A percentile compares a stretch with the other conserved stretches of the same genome.
Conservation (phyloP, 129 eudicot genomes). For the Erigeron canadensis region DNA sequence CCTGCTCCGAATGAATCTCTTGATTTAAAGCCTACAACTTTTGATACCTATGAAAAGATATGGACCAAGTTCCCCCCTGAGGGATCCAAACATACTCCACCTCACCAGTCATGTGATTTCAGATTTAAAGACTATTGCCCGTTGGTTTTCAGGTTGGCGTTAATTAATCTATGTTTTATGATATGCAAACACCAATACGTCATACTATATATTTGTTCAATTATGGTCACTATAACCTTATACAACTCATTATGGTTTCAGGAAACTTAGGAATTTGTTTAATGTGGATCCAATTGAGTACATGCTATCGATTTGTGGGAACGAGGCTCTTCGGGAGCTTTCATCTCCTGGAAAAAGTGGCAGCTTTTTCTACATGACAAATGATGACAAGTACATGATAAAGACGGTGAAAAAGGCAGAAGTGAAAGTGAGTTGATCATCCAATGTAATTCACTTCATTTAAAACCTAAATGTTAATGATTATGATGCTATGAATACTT, state of each 20-base stretch:
- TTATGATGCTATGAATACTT: background rate
- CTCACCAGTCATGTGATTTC: slow-evolving; percentile 82
- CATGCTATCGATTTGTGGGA: slow-evolving; percentile 91
- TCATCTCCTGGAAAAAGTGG: slow-evolving; percentile 99
- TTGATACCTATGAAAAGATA: slow-evolving; percentile 71
- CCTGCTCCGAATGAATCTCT: slow-evolving; percentile 58
- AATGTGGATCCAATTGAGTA: slow-evolving; percentile 94
- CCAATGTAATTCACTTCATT: background rate
- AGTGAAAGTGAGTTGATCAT: slow-evolving; percentile 63
- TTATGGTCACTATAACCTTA: background rate
- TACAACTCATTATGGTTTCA: slow-evolving; percentile 24
- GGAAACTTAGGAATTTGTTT: slow-evolving; percentile 77
- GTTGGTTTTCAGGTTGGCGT: slow-evolving; percentile 68
- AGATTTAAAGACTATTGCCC: slow-evolving; percentile 91
- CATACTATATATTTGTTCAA: background rate
- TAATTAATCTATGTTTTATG: slow-evolving; percentile 1
- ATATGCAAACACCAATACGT: background rate
- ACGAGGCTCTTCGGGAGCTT: slow-evolving; percentile 88
- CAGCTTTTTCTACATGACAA: slow-evolving; percentile 89
- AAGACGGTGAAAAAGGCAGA: slow-evolving; percentile 90
- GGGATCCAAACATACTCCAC: slow-evolving; percentile 90
- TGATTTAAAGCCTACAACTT: slow-evolving; percentile 58
- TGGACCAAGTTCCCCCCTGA: slow-evolving; percentile 84
- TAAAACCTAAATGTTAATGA: background rate
- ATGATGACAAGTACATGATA: slow-evolving; percentile 92